These are phyloP conservation scores for Aspergillus neoniger DNA, from an alignment of 2,329 filamentous ascomycete species.

Conservation along the genomic window DNA sequence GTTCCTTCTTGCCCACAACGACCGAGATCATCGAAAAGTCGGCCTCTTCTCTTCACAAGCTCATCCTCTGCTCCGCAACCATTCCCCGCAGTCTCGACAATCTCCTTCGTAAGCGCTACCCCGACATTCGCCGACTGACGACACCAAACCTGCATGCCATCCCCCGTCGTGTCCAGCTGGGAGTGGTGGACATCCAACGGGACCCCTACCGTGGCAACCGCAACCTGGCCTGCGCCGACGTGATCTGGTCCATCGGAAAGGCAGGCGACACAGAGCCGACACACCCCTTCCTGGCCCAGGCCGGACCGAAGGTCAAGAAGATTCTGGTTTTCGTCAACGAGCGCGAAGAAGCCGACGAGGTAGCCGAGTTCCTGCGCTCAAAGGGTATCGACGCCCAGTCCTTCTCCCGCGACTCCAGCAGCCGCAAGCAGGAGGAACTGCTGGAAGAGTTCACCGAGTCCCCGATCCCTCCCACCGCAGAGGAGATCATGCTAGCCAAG, in stretches of 20 bases:
- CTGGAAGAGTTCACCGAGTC: constrained; percentile 69
- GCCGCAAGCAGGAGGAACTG: constrained; percentile 74
- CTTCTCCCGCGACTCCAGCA: constrained; percentile 79
- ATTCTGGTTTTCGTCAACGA: constrained; percentile 97
- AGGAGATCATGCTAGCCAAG: constrained; percentile 36
- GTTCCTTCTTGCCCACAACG: constrained; percentile 84
- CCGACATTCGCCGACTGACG: constrained; percentile 79
- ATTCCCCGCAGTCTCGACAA: constrained; percentile 88
- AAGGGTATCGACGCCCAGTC: constrained; percentile 90
- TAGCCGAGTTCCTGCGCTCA: constrained; percentile 73
- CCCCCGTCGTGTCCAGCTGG: constrained; percentile 88
- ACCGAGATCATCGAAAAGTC: constrained; percentile 79
- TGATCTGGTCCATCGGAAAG: constrained; percentile 89
- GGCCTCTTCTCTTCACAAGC: constrained; percentile 76
- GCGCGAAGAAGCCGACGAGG: constrained; percentile 79
- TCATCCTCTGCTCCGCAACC: constrained; percentile 93
- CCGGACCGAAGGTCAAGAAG: constrained; percentile 68
- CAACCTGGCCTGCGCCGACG: constrained; percentile 87
- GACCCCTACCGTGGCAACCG: constrained; percentile 95
- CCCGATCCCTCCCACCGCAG: constrained; percentile 37
- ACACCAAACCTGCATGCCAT: constrained; percentile 97
- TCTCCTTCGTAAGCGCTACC: constrained; percentile 78
- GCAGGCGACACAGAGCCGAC: constrained; percentile 56
- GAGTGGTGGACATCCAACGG: constrained; percentile 86
- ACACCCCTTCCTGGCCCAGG: constrained; percentile 36